These are phyloP conservation scores for Cyberlindnera euphorbiae DNA, from an alignment of 805 yeast species.

Conservation along the genomic window DNA sequence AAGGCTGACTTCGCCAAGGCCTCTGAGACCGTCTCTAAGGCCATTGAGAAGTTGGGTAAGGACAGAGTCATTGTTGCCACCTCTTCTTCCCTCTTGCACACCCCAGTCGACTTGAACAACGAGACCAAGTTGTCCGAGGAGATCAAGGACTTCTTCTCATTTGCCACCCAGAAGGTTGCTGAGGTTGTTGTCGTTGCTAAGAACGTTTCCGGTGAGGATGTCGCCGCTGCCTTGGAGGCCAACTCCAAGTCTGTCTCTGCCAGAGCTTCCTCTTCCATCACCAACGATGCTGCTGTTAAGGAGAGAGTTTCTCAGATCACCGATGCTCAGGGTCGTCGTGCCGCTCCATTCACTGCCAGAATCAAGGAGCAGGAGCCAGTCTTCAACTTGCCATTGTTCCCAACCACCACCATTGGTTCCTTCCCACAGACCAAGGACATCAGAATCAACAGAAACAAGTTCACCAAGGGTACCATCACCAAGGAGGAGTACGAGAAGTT, in stretches of 20 bases:
- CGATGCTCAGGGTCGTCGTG: conserved; percentile 76
- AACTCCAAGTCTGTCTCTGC: conserved; percentile 83
- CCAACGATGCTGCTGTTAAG: conserved; percentile 89
- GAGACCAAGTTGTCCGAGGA: conserved; percentile 88
- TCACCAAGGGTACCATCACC: conserved; percentile 92
- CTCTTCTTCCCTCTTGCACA: conserved; percentile 95
- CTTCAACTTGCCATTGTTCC: conserved; percentile 96
- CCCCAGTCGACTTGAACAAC: conserved; percentile 92
- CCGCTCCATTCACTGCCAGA: conserved; percentile 81
- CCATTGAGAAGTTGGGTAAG: conserved; percentile 78
- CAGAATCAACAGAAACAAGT: conserved; percentile 97
- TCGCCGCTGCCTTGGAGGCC: conserved; percentile 70
- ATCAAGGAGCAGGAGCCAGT: conserved; percentile 79
- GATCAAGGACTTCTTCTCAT: conserved; percentile 97
- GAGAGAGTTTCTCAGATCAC: conserved; percentile 76
- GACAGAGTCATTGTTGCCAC: conserved; percentile 88
- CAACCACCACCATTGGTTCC: conserved; percentile 99
- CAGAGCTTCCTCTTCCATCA: conserved; percentile 81
- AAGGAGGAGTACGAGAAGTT: conserved; percentile 93
- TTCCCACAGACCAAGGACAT: conserved; percentile 99
- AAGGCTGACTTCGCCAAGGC: conserved; percentile 92
- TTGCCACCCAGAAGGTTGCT: conserved; percentile 91
- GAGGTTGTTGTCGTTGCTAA: conserved; percentile 92
- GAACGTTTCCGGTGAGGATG: conserved; percentile 79
- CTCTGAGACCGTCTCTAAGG: conserved; percentile 72